These are phyloP conservation scores for Naegleria lovaniensis DNA, from an alignment of 208 protist species.

Conservation along the genomic window DNA sequence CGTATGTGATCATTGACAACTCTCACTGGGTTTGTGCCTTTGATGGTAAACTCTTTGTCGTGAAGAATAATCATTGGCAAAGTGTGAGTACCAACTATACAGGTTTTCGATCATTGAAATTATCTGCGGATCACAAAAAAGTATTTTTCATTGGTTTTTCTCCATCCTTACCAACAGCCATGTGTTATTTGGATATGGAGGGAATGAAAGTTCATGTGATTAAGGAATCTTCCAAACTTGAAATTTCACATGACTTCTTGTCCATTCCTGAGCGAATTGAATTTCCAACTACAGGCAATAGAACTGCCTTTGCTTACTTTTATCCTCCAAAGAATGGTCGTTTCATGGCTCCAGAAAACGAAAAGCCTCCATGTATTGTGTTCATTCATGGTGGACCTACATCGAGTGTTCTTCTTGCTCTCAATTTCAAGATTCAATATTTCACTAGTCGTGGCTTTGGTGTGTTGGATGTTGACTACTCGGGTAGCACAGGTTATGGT, in stretches of 20 bases:
- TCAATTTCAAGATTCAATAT: conserved; percentile 36
- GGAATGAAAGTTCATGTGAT: neutral
- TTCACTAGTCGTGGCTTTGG: conserved; percentile 42
- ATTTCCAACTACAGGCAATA: neutral
- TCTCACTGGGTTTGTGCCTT: neutral
- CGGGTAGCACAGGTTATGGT: conserved; percentile 43
- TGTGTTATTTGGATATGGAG: neutral
- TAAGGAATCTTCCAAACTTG: neutral
- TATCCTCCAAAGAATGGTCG: conserved; percentile 23
- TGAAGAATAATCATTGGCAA: neutral
- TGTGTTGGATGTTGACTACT: conserved; percentile 40
- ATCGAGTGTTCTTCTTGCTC: neutral
- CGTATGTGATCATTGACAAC: neutral
- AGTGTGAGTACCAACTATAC: neutral
- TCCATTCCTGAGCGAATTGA: neutral
- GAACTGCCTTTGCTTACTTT: conserved; percentile 26
- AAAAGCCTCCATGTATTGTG: conserved; percentile 37
- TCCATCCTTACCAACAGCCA: neutral
- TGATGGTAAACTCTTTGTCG: neutral
- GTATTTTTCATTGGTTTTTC: neutral
- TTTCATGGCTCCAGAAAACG: neutral
- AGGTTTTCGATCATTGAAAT: neutral
- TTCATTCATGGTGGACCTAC: conserved; percentile 42
- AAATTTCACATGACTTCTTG: neutral
- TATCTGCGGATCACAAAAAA: neutral